Evolutionary conservation across 306 rosid genomes (phyloP).

Genomic region (Vigna angularis): DNA sequence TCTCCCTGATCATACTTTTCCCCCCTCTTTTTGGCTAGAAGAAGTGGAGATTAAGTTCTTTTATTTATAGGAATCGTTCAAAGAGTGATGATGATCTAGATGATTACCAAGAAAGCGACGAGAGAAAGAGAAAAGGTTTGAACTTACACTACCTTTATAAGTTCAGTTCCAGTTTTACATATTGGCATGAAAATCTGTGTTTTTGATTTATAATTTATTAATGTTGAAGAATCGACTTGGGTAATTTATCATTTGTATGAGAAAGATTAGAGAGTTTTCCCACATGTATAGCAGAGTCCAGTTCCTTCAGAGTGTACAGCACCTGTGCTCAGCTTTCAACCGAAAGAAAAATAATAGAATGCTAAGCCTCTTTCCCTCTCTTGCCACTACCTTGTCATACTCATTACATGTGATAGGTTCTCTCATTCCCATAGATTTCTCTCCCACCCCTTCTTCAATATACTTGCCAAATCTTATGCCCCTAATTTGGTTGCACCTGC

Average conservation of each 20-base stretch:
- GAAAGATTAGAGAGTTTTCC: neutral
- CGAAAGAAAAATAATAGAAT: neutral
- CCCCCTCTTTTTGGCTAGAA: conserved; percentile 21
- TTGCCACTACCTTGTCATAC: neutral
- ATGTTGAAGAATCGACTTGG: conserved; percentile 18
- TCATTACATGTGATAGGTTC: neutral
- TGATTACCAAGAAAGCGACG: conserved; percentile 57
- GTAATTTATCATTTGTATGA: neutral
- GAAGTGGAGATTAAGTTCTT: conserved; percentile 40
- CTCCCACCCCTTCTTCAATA: neutral
- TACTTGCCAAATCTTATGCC: neutral
- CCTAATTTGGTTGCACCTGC: neutral
- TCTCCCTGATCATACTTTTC: neutral
- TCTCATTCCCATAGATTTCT: neutral
- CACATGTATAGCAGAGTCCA: neutral
- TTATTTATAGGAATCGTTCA: conserved; percentile 65
- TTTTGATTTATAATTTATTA: conserved; percentile 33
- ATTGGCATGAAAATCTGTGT: neutral
- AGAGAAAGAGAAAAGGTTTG: conserved; percentile 69
- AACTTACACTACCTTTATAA: conserved; percentile 4
- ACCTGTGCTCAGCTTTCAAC: neutral
- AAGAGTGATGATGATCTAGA: conserved; percentile 71
- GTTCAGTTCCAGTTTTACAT: conserved; percentile 27
- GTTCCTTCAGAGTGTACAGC: neutral
- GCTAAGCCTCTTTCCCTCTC: neutral